A percentile compares a stretch with the other conserved stretches of the same genome.
These are phyloP conservation scores for Rhinocladiella similis DNA, from an alignment of 2,329 filamentous ascomycete genomes.

Conservation along the genomic window DNA sequence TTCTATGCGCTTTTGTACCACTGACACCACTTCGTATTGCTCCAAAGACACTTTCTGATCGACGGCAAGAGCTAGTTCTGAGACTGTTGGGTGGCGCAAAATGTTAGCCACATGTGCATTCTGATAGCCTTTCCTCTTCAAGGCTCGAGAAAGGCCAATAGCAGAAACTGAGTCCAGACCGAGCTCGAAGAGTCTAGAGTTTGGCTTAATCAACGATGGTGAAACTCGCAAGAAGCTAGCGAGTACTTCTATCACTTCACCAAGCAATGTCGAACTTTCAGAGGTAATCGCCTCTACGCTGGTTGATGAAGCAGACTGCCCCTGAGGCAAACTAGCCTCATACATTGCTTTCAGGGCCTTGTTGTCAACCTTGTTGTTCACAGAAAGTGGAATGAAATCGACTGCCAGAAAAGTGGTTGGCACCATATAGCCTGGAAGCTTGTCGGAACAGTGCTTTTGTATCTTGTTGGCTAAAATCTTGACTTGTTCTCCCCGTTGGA, in stretches of 20 bases:
- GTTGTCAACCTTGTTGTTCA: constrained; percentile 86
- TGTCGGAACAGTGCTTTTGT: constrained; percentile 64
- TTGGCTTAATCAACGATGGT: constrained; percentile 47
- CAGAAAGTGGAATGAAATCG: constrained; percentile 71
- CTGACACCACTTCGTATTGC: constrained; percentile 33
- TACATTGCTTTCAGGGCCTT: constrained; percentile 71
- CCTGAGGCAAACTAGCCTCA: constrained; percentile 48
- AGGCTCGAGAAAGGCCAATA: constrained; percentile 64
- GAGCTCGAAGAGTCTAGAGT: constrained; percentile 76
- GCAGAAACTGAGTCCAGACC: constrained; percentile 87
- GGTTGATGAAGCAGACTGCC: constrained; percentile 58
- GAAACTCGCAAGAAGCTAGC: constrained; percentile 48
- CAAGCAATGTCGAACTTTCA: constrained; percentile 44
- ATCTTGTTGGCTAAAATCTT: constrained; percentile 48
- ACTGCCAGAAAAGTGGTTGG: constrained; percentile 79
- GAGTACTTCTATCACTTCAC: constrained; percentile 51
- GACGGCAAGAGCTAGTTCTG: constrained; percentile 42
- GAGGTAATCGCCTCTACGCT: constrained; percentile 38
- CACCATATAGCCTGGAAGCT: constrained; percentile 83
- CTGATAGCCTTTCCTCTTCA: constrained; percentile 64
- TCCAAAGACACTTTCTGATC: background rate
- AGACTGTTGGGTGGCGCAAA: constrained; percentile 60
- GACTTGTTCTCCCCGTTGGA: constrained; percentile 42
- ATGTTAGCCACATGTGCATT: constrained; percentile 65
- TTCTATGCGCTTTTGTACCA: constrained; percentile 60